A percentile compares a stretch with the other conserved stretches of the same genome.
Conservation (phyloP, 164 flowering plant genomes). For the Santalum album region DNA sequence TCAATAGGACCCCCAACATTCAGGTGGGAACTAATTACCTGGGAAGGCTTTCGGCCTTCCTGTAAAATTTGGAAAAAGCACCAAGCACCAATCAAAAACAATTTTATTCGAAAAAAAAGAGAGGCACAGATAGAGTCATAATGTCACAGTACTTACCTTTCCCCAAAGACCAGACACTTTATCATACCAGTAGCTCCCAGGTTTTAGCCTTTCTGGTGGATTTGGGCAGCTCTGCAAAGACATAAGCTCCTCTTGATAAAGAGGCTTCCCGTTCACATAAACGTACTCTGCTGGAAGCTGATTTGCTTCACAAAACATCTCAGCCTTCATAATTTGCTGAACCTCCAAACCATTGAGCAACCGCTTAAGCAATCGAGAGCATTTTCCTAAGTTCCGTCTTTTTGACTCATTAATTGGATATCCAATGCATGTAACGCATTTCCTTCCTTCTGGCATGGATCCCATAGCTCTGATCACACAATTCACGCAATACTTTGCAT, state of each 20-base stretch:
- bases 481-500: slow-evolving; percentile 81
- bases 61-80: slow-evolving; percentile 17
- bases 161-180: slow-evolving; percentile 99
- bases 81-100: slow-evolving; percentile 11
- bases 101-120: neutral
- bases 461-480: slow-evolving; percentile 98
- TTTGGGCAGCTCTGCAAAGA: slow-evolving; percentile 60
- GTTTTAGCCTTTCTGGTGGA: slow-evolving; percentile 90
- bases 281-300: slow-evolving; percentile 76
- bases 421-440: slow-evolving; percentile 89
- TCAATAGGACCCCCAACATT: slow-evolving; percentile 26
- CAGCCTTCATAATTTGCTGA: slow-evolving; percentile 73
- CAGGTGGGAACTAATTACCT: slow-evolving; percentile 27
- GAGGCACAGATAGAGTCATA: neutral
- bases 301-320: slow-evolving; percentile 73
- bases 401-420: slow-evolving; percentile 69
- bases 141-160: slow-evolving; percentile 51
- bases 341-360: slow-evolving; percentile 70
- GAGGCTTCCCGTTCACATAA: slow-evolving; percentile 74
- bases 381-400: slow-evolving; percentile 66
- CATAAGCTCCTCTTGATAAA: slow-evolving; percentile 68
- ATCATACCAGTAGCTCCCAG: slow-evolving; percentile 97
- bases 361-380: slow-evolving; percentile 78
- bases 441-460: slow-evolving; percentile 99
- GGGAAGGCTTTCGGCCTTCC: slow-evolving; percentile 48